phyloP scores from a whole-genome alignment of 441 rosid genomes.

The Omphalea diandra region DNA sequence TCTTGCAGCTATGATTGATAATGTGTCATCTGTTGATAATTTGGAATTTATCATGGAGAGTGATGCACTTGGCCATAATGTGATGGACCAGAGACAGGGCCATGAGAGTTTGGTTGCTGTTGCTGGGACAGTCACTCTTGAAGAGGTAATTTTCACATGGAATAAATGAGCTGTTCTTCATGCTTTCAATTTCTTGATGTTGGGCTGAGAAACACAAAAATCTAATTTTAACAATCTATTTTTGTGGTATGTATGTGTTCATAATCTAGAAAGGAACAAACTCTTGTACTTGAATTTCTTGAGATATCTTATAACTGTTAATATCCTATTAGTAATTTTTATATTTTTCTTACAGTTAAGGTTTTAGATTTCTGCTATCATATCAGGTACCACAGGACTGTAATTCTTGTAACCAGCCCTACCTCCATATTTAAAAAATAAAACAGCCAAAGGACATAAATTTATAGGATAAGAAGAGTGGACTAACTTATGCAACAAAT shows the following conservation, averaged over 20 bases:
- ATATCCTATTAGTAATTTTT: not conserved
- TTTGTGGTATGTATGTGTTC: not conserved
- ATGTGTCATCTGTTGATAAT: conserved; percentile 98
- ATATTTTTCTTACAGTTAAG: not conserved
- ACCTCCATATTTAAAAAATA: too few species aligned
- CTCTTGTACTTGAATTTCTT: not conserved
- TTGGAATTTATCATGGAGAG: conserved; percentile 99
- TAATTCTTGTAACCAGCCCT: not conserved
- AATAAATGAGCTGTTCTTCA: conserved; percentile 7
- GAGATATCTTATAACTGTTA: not conserved
- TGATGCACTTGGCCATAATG: conserved; percentile 90
- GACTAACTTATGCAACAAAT: not conserved
- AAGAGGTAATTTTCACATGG: conserved; percentile 57
- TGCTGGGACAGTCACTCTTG: conserved; percentile 89
- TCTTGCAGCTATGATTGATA: conserved; percentile 96
- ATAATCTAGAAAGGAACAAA: not conserved
- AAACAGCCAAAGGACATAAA: not conserved
- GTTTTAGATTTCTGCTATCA: not conserved
- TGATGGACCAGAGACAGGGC: conserved; percentile 99
- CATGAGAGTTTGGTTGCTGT: conserved; percentile 90
- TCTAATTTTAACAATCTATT: not conserved
- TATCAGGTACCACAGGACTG: not conserved
- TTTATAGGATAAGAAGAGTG: not conserved
- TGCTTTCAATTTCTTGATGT: conserved; percentile 13
- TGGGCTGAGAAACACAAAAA: not conserved